Conservation (phyloP, 2,329 filamentous ascomycete genomes). For the Botrytis byssoidea region DNA sequence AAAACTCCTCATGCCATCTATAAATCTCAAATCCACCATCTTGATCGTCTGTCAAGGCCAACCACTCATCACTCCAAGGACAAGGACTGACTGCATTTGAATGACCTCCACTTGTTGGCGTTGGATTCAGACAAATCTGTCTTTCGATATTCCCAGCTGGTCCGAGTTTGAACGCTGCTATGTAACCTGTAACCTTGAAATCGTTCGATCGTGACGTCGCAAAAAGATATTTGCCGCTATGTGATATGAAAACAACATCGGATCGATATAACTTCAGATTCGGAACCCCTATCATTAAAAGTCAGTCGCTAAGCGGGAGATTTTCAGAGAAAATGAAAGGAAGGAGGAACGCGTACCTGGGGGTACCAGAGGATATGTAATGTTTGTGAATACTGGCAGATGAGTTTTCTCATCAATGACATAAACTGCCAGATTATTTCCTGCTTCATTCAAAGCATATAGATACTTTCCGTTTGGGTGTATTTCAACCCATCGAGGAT, state of each 20-base stretch:
- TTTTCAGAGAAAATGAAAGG: constrained; percentile 39
- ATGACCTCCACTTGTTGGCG: constrained; percentile 82
- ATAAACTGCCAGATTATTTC: constrained; percentile 80
- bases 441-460: constrained; percentile 87
- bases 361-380: constrained; percentile 75
- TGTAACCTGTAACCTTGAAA: constrained; percentile 74
- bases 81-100: constrained; percentile 85
- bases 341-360: constrained; percentile 51
- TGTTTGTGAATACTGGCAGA: constrained; percentile 75
- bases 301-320: not conserved
- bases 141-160: constrained; percentile 69
- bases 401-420: constrained; percentile 71
- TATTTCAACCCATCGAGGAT: constrained; percentile 86
- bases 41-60: constrained; percentile 88
- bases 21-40: constrained; percentile 87
- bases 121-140: constrained; percentile 79
- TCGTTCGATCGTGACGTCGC: constrained; percentile 79
- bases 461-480: constrained; percentile 75
- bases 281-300: constrained; percentile 28
- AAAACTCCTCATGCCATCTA: constrained; percentile 77
- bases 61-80: constrained; percentile 82
- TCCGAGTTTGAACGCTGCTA: constrained; percentile 73
- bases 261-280: constrained; percentile 68
- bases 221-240: constrained; percentile 73
- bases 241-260: constrained; percentile 75